Conservation (phyloP, 2,329 filamentous ascomycete species). For the Phialophora verrucosa region DNA sequence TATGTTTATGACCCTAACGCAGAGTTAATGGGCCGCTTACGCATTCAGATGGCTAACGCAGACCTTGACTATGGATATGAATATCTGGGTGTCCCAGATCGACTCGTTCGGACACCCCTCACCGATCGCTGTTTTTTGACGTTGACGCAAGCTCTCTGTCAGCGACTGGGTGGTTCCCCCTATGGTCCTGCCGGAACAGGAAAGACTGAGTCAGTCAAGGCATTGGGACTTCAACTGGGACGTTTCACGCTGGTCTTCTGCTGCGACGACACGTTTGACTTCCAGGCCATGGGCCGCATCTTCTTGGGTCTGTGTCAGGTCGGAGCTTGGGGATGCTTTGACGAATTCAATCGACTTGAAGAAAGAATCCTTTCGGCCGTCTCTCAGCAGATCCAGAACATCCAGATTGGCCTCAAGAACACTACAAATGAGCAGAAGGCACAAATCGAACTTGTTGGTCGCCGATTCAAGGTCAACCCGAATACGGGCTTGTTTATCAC, state of each 20-base stretch:
- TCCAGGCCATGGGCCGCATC: slow-evolving; percentile 99
- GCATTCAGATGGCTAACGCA: slow-evolving; percentile 96
- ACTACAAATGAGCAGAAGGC: slow-evolving; percentile 79
- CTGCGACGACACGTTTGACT: slow-evolving; percentile 99
- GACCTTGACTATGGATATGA: slow-evolving; percentile 96
- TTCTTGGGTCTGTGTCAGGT: slow-evolving; percentile 99
- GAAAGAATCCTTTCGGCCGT: slow-evolving; percentile 97
- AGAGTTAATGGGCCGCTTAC: slow-evolving; percentile 80
- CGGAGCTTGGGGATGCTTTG: slow-evolving; percentile 98
- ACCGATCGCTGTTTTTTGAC: slow-evolving; percentile 99
- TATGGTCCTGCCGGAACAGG: slow-evolving; percentile 97
- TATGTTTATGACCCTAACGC: slow-evolving; percentile 85
- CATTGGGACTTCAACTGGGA: slow-evolving; percentile 91
- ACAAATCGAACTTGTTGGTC: slow-evolving; percentile 92
- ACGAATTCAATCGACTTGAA: slow-evolving; percentile 99
- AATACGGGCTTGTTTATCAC: slow-evolving; percentile 99
- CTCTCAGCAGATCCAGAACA: slow-evolving; percentile 99
- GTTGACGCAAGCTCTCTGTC: slow-evolving; percentile 91
- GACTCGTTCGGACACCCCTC: slow-evolving; percentile 92
- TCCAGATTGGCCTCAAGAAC: slow-evolving; percentile 92
- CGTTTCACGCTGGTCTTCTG: slow-evolving; percentile 99
- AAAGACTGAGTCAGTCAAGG: slow-evolving; percentile 99
- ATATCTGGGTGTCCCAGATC: slow-evolving; percentile 93
- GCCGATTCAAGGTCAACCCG: slow-evolving; percentile 83
- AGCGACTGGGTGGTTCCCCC: slow-evolving; percentile 92